phyloP scores from a whole-genome alignment of 305 asterid genomes.

The Solanum hybrid region DNA sequence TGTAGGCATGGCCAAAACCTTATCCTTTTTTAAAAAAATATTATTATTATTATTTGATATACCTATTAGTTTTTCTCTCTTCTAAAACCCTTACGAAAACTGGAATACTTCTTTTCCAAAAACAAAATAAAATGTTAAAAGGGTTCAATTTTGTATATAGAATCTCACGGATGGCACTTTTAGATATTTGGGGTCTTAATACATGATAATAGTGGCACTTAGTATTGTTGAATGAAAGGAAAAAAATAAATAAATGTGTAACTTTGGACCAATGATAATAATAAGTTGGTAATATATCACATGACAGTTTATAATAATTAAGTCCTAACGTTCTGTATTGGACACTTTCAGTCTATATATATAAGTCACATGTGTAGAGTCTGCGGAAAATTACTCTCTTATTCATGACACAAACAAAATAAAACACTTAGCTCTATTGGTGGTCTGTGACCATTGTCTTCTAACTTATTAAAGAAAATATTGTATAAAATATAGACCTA shows the following conservation, averaged over 20 bases:
- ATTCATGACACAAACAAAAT: conserved; percentile 14
- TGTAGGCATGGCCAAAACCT: neutral
- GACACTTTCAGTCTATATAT: neutral
- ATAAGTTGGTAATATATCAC: neutral
- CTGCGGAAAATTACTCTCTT: conserved; percentile 17
- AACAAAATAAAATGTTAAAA: neutral
- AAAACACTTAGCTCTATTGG: conserved; percentile 21
- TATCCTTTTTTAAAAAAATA: neutral
- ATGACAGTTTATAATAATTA: neutral
- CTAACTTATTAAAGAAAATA: neutral
- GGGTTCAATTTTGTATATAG: neutral
- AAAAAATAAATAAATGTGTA: neutral
- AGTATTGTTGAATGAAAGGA: neutral
- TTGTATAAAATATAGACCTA: neutral
- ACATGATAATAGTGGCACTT: neutral
- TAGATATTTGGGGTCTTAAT: neutral
- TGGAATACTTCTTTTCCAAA: neutral
- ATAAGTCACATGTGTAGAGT: conserved; percentile 38
- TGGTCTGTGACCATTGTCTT: conserved; percentile 8
- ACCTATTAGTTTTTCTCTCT: neutral
- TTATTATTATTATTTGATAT: neutral
- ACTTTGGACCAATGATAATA: neutral
- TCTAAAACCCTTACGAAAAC: neutral
- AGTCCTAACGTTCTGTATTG: neutral
- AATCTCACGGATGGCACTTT: neutral